Percentiles rank a stretch among this genome's conserved stretches.
Conservation (phyloP, 495 filamentous ascomycete genomes). For the Parmelia sp. region DNA sequence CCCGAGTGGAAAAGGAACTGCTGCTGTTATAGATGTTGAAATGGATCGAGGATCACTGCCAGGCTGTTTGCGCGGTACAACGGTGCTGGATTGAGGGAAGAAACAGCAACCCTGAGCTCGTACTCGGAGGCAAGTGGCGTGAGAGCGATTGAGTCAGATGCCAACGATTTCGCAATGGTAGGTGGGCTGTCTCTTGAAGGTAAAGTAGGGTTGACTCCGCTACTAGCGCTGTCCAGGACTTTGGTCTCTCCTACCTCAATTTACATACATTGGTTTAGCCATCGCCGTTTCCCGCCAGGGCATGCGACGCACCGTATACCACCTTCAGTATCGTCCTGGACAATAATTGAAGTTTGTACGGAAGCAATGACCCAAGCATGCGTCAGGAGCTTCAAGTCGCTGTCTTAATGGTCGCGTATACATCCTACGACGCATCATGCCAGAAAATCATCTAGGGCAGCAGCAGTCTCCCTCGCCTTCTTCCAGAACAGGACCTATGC, state of each 20-base stretch:
- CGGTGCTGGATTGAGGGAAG: neutral
- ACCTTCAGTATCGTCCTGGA: neutral
- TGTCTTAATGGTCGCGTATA: neutral
- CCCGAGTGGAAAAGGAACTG: neutral
- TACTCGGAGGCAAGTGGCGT: neutral
- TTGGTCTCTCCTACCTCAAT: too few species aligned
- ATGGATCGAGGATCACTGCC: neutral
- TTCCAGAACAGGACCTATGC: slow-evolving; percentile 19
- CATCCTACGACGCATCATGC: slow-evolving; percentile 8
- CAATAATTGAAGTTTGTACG: neutral
- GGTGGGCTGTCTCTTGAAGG: neutral
- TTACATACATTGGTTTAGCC: neutral
- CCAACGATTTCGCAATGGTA: neutral
- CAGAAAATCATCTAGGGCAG: slow-evolving; percentile 15
- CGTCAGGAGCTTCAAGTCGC: neutral
- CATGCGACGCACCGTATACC: neutral
- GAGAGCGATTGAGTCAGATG: neutral
- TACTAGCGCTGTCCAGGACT: neutral
- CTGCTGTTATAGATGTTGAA: neutral
- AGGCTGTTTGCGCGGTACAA: neutral
- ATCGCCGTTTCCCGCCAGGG: neutral
- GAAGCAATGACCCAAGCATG: slow-evolving; percentile 8
- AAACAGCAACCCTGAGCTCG: neutral
- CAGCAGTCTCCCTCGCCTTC: slow-evolving; percentile 17
- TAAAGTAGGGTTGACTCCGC: neutral